Base-by-base conservation (phyloP, 441 rosid genomes). In the Capsella rubella region DNA sequence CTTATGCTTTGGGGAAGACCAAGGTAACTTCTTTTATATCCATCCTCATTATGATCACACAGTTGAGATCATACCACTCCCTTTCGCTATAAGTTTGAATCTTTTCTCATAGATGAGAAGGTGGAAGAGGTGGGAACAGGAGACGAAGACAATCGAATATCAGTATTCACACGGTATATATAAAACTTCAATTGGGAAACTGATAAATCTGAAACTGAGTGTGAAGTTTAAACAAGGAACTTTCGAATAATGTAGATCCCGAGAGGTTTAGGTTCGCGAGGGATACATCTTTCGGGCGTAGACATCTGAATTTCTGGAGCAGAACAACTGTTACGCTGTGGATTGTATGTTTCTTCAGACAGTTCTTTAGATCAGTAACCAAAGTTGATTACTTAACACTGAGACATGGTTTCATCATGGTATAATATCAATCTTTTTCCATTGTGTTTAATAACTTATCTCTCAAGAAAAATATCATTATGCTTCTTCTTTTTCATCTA, bases 381-480 rank as follows among this genome's bases (percentile, higher is more conserved):
- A 89, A 83, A 78, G 89, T 87, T 50, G 93, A 89, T 77, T 89
- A 89, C 73, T 75, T 89, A 76, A 84, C 93, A 25, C 71, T 89
- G 6, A 71, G 93, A 40, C 91, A 87, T 80, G 93, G 93, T 64
- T 89, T 89, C 67, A 84, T 89, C 47, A 87, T 75, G 93, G 93
- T 87, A 76, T 45, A 16, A 6, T 3, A 2, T 8, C 35, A 27
- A 29, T 55, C 60, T 47, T 62, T 62, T 31, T 58, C n/a, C 46
- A 3, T 9, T 12, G 31, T 4, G 13, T 58, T 49, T 43, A 34
- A 64, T 1, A 16, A 2, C 35, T 47, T 34, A 2, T 27, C 5
- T 42, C 45, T 56, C 45, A 55, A 58, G 52, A 18, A 3, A 74
- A 9, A 40, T 2, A 8, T 51, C 42, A 28, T 37, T 47, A 67